These are phyloP conservation scores for Aureobasidium musti DNA, from an alignment of 2,329 filamentous ascomycete genomes.

Conservation along the genomic window DNA sequence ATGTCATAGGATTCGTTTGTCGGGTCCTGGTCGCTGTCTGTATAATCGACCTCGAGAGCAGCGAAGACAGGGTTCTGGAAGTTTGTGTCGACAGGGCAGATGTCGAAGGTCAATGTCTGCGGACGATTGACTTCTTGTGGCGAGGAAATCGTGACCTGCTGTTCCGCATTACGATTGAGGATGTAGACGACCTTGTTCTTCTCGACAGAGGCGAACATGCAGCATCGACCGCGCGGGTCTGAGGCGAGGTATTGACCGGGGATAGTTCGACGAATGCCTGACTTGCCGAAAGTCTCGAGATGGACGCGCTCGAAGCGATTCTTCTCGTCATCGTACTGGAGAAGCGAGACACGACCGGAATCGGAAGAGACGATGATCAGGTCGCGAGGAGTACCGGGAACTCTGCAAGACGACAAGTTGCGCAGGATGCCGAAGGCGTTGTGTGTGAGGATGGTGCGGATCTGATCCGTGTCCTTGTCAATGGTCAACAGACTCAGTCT, in stretches of 20 bases:
- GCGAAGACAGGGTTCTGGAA: conserved; percentile 98
- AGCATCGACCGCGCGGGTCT: conserved; percentile 93
- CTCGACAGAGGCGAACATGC: conserved; percentile 89
- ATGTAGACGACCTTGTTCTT: conserved; percentile 99
- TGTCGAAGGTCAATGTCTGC: conserved; percentile 82
- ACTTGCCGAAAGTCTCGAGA: conserved; percentile 97
- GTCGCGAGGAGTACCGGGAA: conserved; percentile 95
- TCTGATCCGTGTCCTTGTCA: conserved; percentile 67
- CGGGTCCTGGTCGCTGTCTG: conserved; percentile 86
- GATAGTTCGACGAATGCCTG: conserved; percentile 86
- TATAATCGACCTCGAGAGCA: conserved; percentile 89
- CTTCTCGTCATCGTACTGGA: conserved; percentile 84
- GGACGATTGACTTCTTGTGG: conserved; percentile 94
- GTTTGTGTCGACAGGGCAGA: conserved; percentile 88
- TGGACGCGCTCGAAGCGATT: conserved; percentile 89
- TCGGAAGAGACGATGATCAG: conserved; percentile 95
- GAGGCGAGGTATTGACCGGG: conserved; percentile 95
- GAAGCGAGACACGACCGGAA: conserved; percentile 89
- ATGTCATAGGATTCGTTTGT: conserved; percentile 79
- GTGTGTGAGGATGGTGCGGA: conserved; percentile 82
- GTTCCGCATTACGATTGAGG: conserved; percentile 90
- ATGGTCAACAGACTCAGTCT: conserved; percentile 85
- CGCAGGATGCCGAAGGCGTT: conserved; percentile 97
- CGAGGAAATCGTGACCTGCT: conserved; percentile 94
- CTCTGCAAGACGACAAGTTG: conserved; percentile 80